Evolutionary conservation across 257 asterid species (phyloP).

Genomic region (Plantago elongata): DNA sequence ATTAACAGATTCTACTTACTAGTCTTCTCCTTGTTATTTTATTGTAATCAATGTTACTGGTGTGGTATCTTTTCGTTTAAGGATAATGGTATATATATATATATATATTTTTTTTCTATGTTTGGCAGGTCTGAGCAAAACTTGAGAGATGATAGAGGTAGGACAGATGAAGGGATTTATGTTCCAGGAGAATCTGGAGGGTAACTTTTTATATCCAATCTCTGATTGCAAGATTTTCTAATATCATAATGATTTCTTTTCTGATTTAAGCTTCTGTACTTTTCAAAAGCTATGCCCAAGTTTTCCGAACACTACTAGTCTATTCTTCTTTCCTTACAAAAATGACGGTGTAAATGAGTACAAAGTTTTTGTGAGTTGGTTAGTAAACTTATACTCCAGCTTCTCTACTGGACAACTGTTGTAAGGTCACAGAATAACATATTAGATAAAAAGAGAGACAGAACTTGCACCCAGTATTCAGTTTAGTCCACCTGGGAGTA

Average conservation of each 20-base stretch:
- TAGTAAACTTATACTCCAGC: not conserved
- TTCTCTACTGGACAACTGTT: not conserved
- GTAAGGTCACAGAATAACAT: not conserved
- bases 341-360: not conserved
- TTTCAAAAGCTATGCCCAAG: not conserved
- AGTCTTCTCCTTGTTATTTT: not conserved
- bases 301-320: not conserved
- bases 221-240: not conserved
- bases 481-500: too few relatives aligned
- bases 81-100: too few relatives aligned
- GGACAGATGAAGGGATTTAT: slow-evolving; percentile 8
- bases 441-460: too few relatives aligned
- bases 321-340: not conserved
- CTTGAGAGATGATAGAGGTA: slow-evolving; percentile 19
- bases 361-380: not conserved
- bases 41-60: not conserved
- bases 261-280: not conserved
- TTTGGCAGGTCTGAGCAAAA: slow-evolving; percentile 17
- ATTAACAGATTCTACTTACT: not conserved
- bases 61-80: not conserved
- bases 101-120: slow-evolving; percentile 18
- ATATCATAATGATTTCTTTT: not conserved
- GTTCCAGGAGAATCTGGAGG: slow-evolving; percentile 23
- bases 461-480: too few relatives aligned
- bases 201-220: slow-evolving; percentile 18